phyloP scores from a whole-genome alignment of 257 asterid species.

The Plectranthus barbatus region DNA sequence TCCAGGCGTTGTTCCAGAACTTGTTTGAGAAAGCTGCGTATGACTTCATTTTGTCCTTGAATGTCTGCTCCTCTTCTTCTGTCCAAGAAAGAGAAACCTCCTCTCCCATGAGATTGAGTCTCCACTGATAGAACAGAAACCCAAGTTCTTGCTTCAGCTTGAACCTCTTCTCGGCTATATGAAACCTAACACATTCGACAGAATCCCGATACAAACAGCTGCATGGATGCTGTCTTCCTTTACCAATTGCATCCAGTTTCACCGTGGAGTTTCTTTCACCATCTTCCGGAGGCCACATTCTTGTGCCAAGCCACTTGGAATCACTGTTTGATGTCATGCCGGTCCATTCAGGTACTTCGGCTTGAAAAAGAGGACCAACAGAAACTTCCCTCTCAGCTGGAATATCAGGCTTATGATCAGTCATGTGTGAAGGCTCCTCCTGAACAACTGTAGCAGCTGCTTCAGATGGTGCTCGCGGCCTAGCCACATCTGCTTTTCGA shows the following conservation, averaged over 20 bases:
- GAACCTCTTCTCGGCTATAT: constrained; percentile 57
- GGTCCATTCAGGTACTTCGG: constrained; percentile 64
- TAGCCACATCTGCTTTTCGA: constrained; percentile 21
- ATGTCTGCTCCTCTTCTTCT: constrained; percentile 42
- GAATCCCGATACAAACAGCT: constrained; percentile 38
- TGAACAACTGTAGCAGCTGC: constrained; percentile 5
- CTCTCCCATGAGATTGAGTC: constrained; percentile 74
- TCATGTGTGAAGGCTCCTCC: constrained; percentile 6
- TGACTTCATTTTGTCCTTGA: constrained; percentile 40
- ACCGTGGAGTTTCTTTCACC: constrained; percentile 1
- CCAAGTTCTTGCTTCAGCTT: constrained; percentile 50
- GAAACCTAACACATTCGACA: constrained; percentile 65
- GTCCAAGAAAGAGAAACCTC: constrained; percentile 87
- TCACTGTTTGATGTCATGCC: constrained; percentile 40
- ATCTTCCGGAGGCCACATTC: constrained; percentile 46
- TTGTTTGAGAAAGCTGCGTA: constrained; percentile 19
- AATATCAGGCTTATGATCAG: constrained; percentile 12
- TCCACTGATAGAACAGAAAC: constrained; percentile 38
- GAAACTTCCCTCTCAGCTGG: constrained; percentile 22
- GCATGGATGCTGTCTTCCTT: constrained; percentile 39
- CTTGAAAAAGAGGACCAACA: constrained; percentile 50
- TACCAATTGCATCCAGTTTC: constrained; percentile 30
- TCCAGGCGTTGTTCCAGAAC: constrained; percentile 37
- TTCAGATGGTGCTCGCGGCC: constrained; percentile 19
- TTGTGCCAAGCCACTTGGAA: constrained; percentile 73